Conservation (phyloP, 2,329 filamentous ascomycete species). For the Fusarium udum region DNA sequence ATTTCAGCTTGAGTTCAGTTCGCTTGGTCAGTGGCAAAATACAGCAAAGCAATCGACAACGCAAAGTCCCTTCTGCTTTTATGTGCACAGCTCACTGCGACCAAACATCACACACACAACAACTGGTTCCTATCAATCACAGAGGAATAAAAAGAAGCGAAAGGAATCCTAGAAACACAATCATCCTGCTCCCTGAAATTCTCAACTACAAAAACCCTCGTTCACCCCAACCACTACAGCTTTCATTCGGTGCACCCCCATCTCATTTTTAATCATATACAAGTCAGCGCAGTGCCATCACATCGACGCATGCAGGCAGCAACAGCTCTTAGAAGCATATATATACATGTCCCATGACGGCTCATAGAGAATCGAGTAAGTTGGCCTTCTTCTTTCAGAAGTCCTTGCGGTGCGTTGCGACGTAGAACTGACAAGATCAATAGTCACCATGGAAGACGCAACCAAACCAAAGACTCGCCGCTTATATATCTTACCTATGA, state of each 20-base stretch:
- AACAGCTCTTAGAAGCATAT: background rate
- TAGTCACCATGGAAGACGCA: background rate
- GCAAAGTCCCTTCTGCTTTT: too few species aligned
- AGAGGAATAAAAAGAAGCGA: background rate
- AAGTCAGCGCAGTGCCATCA: background rate
- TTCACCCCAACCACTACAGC: background rate
- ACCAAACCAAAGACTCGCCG: too few species aligned
- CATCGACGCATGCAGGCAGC: too few species aligned
- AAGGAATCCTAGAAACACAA: background rate
- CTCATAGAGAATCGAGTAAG: background rate
- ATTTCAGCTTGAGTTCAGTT: too few species aligned
- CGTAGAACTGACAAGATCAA: background rate
- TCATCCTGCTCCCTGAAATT: background rate
- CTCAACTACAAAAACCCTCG: background rate
- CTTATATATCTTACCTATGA: background rate
- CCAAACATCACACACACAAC: background rate
- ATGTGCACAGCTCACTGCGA: background rate
- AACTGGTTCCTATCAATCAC: rapidly evolving
- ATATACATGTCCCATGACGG: rapidly evolving
- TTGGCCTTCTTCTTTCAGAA: background rate
- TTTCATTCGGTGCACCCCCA: background rate
- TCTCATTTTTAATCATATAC: background rate
- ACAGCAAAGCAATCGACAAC: too few species aligned
- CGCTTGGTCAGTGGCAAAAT: background rate
- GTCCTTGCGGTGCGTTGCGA: rapidly evolving